Evolutionary conservation across 2,329 filamentous ascomycete genomes (phyloP).

Genomic region (Phialocephala sp.): DNA sequence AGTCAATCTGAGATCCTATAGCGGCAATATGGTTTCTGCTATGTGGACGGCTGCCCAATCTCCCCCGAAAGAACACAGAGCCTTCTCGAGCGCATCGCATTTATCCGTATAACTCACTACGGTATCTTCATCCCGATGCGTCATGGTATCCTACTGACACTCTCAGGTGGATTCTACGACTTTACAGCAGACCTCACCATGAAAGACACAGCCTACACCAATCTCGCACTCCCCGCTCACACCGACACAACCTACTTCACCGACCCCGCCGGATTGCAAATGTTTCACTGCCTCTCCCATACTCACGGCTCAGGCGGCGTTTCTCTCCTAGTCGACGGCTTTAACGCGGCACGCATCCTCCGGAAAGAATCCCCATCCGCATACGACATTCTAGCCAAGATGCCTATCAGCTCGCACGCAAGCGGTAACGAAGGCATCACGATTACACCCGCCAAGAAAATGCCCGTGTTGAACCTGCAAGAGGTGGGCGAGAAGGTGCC

Average conservation of each 20-base stretch:
- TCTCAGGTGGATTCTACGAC: slow-evolving; percentile 72
- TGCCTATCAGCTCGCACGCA: slow-evolving; percentile 76
- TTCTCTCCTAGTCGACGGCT: slow-evolving; percentile 86
- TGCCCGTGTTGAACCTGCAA: slow-evolving; percentile 74
- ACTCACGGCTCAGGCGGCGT: slow-evolving; percentile 72
- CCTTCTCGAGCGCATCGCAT: slow-evolving; percentile 82
- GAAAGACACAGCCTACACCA: slow-evolving; percentile 92
- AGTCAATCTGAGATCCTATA: slow-evolving; percentile 45
- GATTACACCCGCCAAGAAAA: slow-evolving; percentile 72
- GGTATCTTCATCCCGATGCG: slow-evolving; percentile 53
- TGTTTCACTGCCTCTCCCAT: slow-evolving; percentile 90
- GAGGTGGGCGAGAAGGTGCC: slow-evolving; percentile 48
- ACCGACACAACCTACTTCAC: slow-evolving; percentile 97
- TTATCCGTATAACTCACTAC: slow-evolving; percentile 91
- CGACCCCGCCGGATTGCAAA: slow-evolving; percentile 87
- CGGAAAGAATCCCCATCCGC: slow-evolving; percentile 56
- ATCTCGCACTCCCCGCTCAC: slow-evolving; percentile 79
- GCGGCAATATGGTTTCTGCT: slow-evolving; percentile 76
- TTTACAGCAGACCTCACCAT: slow-evolving; percentile 88
- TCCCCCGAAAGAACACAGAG: slow-evolving; percentile 72
- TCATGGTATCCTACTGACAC: slow-evolving; percentile 17
- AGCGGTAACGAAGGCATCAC: slow-evolving; percentile 86
- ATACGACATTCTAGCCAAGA: slow-evolving; percentile 61
- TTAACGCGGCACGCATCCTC: slow-evolving; percentile 71
- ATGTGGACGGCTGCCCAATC: slow-evolving; percentile 73